phyloP scores from a whole-genome alignment of 2,329 filamentous ascomycete species.

The Colletotrichum plurivorum region DNA sequence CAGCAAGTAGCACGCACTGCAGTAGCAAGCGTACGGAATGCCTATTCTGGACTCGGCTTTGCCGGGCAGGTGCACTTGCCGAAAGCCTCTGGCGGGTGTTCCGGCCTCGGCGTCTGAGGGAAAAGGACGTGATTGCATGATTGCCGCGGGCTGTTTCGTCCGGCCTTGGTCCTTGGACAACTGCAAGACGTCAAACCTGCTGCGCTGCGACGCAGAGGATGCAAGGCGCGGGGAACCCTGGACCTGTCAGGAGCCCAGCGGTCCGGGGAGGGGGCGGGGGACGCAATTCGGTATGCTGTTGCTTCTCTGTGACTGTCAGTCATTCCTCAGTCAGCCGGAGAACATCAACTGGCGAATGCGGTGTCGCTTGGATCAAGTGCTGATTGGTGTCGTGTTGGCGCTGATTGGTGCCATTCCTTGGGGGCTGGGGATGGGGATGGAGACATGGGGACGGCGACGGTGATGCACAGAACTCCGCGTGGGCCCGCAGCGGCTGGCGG shows the following conservation, averaged over 20 bases:
- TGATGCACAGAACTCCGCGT: neutral
- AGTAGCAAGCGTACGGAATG: no score
- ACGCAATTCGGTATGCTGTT: neutral
- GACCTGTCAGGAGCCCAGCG: slow-evolving; percentile 18
- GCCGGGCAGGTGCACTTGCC: slow-evolving; percentile 4
- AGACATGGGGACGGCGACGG: neutral
- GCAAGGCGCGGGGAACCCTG: slow-evolving; percentile 37
- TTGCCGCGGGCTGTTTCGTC: slow-evolving; percentile 3
- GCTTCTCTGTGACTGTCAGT: neutral
- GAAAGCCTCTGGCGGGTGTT: slow-evolving; percentile 7
- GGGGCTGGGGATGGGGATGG: neutral
- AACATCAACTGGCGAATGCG: neutral
- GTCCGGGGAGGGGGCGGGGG: slow-evolving; percentile 15
- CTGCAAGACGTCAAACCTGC: slow-evolving; percentile 15
- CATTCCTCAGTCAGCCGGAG: slow-evolving; percentile 15
- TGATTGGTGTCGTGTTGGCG: slow-evolving; percentile 16
- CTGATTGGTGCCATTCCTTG: slow-evolving; percentile 13
- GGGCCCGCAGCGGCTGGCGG: neutral
- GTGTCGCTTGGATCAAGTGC: slow-evolving; percentile 1
- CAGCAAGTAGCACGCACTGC: no score
- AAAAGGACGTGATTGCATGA: neutral
- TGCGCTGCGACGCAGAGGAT: slow-evolving; percentile 27
- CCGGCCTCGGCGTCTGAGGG: neutral
- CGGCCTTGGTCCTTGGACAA: neutral
- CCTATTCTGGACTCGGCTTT: neutral